Evolutionary conservation across 768 basidiomycete genomes (phyloP).

Genomic region (Imleria badia): DNA sequence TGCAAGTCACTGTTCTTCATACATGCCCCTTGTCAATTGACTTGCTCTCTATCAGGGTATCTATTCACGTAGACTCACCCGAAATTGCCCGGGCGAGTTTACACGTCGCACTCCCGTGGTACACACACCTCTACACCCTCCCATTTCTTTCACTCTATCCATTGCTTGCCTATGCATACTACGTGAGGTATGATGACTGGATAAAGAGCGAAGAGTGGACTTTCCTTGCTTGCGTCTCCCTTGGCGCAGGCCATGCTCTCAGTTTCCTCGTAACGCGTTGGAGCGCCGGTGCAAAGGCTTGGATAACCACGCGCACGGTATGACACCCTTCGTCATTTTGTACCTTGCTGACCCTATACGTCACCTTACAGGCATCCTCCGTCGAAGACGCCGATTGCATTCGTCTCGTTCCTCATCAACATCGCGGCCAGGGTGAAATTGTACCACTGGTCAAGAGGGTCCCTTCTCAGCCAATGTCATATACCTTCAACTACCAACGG

Average conservation of each 20-base stretch:
- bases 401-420: conserved; percentile 73
- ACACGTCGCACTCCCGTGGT: conserved; percentile 66
- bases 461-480: conserved; percentile 56
- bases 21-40: neutral
- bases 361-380: conserved; percentile 48
- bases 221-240: conserved; percentile 83
- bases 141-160: conserved; percentile 85
- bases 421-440: conserved; percentile 89
- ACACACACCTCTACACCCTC: conserved; percentile 67
- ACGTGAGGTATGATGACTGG: conserved; percentile 87
- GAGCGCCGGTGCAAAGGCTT: conserved; percentile 76
- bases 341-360: neutral
- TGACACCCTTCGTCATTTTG: neutral
- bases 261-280: conserved; percentile 91
- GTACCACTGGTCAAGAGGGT: conserved; percentile 69
- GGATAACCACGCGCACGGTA: conserved; percentile 78
- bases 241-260: conserved; percentile 86
- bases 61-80: conserved; percentile 55
- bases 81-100: conserved; percentile 70
- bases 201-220: conserved; percentile 96
- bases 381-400: conserved; percentile 77
- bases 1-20: conserved; percentile 7
- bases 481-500: conserved; percentile 91
- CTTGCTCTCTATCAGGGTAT: conserved; percentile 28
- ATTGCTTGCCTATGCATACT: conserved; percentile 87